Percentiles rank a stretch among this genome's conserved stretches.
Conservation (phyloP, 805 yeast species). For the Wickerhamomyces pijperi region DNA sequence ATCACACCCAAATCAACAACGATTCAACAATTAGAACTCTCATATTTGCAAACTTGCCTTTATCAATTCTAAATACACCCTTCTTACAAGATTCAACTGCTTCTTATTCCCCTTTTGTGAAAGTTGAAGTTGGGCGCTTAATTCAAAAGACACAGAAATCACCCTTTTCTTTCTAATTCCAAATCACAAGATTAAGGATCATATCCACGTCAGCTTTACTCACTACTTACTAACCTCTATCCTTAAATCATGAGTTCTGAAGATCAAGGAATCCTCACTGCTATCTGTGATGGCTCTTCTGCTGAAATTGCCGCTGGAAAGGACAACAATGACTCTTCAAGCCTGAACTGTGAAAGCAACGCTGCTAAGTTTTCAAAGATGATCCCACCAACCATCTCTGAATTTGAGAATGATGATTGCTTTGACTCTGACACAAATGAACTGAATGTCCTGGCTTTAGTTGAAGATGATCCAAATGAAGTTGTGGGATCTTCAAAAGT, state of each 20-base stretch:
- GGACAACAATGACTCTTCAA: slow-evolving; percentile 5
- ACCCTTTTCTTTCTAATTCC: neutral
- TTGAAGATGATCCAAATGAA: slow-evolving; percentile 7
- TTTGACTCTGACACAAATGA: slow-evolving; percentile 5
- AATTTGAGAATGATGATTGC: slow-evolving; percentile 12
- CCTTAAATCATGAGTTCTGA: neutral
- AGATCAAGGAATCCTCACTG: neutral
- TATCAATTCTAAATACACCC: neutral
- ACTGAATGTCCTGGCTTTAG: neutral
- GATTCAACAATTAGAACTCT: neutral
- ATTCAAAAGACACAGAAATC: neutral
- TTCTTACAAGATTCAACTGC: neutral
- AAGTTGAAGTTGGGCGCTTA: neutral
- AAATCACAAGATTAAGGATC: no score
- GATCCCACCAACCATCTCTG: slow-evolving; percentile 14
- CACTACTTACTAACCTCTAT: neutral
- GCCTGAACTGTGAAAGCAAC: slow-evolving; percentile 5
- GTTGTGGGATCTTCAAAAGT: slow-evolving; percentile 4
- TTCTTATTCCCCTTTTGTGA: neutral
- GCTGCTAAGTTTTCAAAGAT: slow-evolving; percentile 10
- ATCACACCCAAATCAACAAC: neutral
- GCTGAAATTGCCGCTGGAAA: neutral
- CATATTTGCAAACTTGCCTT: neutral
- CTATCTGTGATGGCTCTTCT: no score
- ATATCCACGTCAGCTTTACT: no score